Base-by-base conservation (phyloP, 2,329 filamentous ascomycete species). In the Colletotrichum musae region DNA sequence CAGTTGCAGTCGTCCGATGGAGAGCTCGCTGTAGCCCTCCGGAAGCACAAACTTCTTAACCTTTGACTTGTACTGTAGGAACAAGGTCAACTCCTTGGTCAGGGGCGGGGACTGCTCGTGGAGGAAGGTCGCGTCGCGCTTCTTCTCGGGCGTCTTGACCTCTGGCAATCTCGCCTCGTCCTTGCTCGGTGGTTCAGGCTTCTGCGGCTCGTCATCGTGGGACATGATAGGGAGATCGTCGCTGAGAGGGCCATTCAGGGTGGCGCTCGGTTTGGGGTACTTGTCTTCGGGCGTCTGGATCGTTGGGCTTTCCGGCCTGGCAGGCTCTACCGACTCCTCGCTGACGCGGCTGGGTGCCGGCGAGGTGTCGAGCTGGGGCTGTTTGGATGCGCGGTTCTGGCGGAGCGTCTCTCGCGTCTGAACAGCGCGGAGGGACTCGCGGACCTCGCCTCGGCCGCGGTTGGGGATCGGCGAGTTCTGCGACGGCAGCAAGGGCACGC, bases 31-130 rank as follows among this genome's bases (percentile, higher is more conserved):
- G 73, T 92, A 91, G 1, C 95, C 95, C 78, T 97, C 94, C 0
- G 93, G 84, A 41, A 98, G 87, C 16, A 97, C 90, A 77, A 97
- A 97, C 79, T 98, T 98, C 82, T 98, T 98, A 74, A 98, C 95
- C 78, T 96, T 96, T 74, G 93, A 96, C 79, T 97, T 97, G 83
- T 98, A 98, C 80, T 98, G 95, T 70, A 98, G 81, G 79, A 98
- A 99, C 47, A 99, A 84, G 0, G 95, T 98, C 58, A 99, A 86
- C 74, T 98, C 94, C 77, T 97, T 97, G 7, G 85, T 81, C 16
- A 83, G 85, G 43, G 92, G 91, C 9, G 94, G 94, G 2, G 92
- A 93, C 59, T 86, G 85, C 50, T 92, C 91, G 24, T 89, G 84
- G 71, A 89, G 89, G 50, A 86, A 86, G 59, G 85, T 84, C 32